Evolutionary conservation across 208 protist genomes (phyloP), one percentile per base, ranked within the genome.

Genomic region (Endotrypanum monterogeii): DNA sequence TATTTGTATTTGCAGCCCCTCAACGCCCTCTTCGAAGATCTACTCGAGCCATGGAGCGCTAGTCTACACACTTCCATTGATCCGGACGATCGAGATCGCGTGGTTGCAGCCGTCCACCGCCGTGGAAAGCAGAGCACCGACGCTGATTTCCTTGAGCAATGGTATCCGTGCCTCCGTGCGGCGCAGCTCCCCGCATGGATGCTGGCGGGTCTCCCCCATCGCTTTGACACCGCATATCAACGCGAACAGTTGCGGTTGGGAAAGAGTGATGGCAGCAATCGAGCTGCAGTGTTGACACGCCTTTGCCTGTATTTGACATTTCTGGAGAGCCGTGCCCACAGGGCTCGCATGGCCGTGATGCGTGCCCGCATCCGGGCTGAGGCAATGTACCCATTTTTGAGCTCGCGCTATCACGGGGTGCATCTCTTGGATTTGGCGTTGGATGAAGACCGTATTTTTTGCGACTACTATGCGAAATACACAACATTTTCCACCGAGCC

Each of bases 331-430:
- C 75, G 62, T n/a, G 77, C 80, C 44, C 79, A 81, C 54, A 89
- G 88, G 66, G 82, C 80, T 11, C 74, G 72, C 30, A 75, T 81
- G 6, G 62, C 76, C 28, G 20, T 78, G 20, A 87, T 83, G 70
- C 63, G 79, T 1, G 46, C 68, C 18, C 86, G 86, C 56, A 56
- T 83, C 11, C 74, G 72, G 12, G 28, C 74, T 0, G 89, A 93
- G 78, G 74, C 74, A 20, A 72, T 52, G n/a, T 87, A 86, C 62
- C 80, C 83, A 12, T 93, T 90, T 77, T 56, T 93, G 44, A 30
- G 51, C 3, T 63, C 65, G 0, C 84, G 89, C 46, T 84, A 91
- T 74, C 28, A 71, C 2, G 86, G 86, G 5, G 73, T 88, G 32
- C 85, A 82, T 57, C 55, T 93, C 4, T 66, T 78, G 48, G 74